Percentiles rank a stretch among this genome's conserved stretches.
phyloP scores from a whole-genome alignment of 106 monocot species.

The Triglochin maritima region DNA sequence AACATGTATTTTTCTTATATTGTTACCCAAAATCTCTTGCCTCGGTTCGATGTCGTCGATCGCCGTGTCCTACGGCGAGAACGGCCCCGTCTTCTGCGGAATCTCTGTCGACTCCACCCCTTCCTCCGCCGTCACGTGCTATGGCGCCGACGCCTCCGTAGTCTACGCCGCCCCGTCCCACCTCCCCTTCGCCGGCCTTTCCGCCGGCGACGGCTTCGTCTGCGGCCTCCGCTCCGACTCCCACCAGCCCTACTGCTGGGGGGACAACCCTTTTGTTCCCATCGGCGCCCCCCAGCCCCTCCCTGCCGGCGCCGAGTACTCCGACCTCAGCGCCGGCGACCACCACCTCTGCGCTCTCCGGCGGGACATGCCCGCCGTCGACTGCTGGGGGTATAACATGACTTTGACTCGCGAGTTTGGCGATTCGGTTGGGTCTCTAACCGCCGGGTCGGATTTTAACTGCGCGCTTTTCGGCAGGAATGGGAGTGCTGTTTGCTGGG shows the following conservation, averaged over 20 bases:
- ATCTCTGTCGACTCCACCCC: conserved; percentile 36
- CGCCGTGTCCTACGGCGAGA: conserved; percentile 88
- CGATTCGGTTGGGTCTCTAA: conserved; percentile 29
- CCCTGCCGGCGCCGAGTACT: conserved; percentile 47
- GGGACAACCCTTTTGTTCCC: conserved; percentile 70
- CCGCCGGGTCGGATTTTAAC: conserved; percentile 85
- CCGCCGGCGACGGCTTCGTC: conserved; percentile 86
- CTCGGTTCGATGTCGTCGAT: conserved; percentile 98
- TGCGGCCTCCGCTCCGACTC: conserved; percentile 76
- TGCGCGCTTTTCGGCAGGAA: conserved; percentile 57
- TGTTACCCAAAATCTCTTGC: conserved; percentile 12
- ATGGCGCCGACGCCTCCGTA: conserved; percentile 86
- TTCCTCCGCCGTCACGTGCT: conserved; percentile 63
- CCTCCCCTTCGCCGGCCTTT: conserved; percentile 58
- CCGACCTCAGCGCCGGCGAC: conserved; percentile 83
- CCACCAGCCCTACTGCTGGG: conserved; percentile 93
- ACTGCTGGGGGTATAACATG: conserved; percentile 99
- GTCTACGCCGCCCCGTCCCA: conserved; percentile 75
- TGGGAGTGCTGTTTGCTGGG: conserved; percentile 65
- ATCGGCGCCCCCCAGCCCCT: conserved; percentile 95
- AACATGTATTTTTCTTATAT: not conserved
- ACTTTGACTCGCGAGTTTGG: conserved; percentile 39
- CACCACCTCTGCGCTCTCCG: conserved; percentile 75
- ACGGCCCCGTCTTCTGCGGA: conserved; percentile 84
- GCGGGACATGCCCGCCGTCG: conserved; percentile 28